These are phyloP conservation scores for Hanseniaspora thailandica DNA, from an alignment of 805 yeast genomes.

Conservation along the genomic window DNA sequence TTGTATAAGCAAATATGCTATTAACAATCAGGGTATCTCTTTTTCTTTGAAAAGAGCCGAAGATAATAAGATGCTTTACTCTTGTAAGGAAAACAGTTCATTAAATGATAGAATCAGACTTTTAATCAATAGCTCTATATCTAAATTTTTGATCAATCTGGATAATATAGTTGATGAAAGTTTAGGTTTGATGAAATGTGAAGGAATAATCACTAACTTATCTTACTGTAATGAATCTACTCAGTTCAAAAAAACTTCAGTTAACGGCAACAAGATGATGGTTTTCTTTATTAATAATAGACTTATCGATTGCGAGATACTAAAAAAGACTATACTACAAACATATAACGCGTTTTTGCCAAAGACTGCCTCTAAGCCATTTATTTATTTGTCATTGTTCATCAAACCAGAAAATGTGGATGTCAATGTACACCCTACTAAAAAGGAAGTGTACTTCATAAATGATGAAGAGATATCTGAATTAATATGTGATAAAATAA, in stretches of 20 bases:
- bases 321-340: conserved; percentile 54
- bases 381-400: conserved; percentile 59
- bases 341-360: conserved; percentile 60
- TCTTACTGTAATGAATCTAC: conserved; percentile 40
- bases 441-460: conserved; percentile 77
- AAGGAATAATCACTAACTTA: conserved; percentile 59
- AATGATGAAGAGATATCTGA: conserved; percentile 78
- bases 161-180: conserved; percentile 27
- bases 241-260: conserved; percentile 28
- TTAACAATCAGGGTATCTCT: conserved; percentile 59
- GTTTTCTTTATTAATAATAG: conserved; percentile 78
- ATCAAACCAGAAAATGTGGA: conserved; percentile 65
- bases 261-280: conserved; percentile 37
- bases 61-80: conserved; percentile 55
- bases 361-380: conserved; percentile 56
- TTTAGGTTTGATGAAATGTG: conserved; percentile 41
- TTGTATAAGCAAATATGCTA: conserved; percentile 70
- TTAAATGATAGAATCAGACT: conserved; percentile 58
- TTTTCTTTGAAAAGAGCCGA: conserved; percentile 73
- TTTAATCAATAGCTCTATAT: conserved; percentile 59
- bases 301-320: conserved; percentile 69
- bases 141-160: conserved; percentile 49
- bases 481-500: conserved; percentile 39
- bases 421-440: conserved; percentile 93
- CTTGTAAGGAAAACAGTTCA: conserved; percentile 40